Evolutionary conservation across 78 protist genomes (phyloP).

Genomic region (Acrasis kona): DNA sequence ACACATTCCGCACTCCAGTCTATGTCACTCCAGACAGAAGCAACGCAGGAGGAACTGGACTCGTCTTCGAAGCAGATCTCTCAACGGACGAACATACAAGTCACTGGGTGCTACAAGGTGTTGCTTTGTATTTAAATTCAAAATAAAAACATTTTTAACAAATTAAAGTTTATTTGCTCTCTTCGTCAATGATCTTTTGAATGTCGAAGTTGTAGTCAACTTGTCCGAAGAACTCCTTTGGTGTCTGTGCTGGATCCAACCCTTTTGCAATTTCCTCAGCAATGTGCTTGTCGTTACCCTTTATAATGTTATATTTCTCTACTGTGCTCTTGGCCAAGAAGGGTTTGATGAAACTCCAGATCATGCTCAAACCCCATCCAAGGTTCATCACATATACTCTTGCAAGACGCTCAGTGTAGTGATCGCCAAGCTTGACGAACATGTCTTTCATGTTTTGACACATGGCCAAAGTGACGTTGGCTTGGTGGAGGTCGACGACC

Average conservation of each 20-base stretch:
- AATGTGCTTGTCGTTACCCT: neutral
- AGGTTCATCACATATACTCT: neutral
- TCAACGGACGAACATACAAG: no score
- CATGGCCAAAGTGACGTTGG: neutral
- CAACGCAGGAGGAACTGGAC: slow-evolving; percentile 83
- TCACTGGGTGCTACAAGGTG: no score
- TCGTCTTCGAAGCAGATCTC: slow-evolving; percentile 80
- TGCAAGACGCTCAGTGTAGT: neutral
- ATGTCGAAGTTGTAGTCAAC: neutral
- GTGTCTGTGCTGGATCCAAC: neutral
- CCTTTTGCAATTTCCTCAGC: neutral
- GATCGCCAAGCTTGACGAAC: neutral
- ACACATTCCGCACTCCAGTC: slow-evolving; percentile 74
- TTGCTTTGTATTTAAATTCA: neutral
- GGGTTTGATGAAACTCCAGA: neutral
- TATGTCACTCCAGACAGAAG: slow-evolving; percentile 73
- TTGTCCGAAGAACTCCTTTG: neutral
- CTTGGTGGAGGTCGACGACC: neutral
- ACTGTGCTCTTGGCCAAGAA: neutral
- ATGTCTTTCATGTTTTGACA: neutral
- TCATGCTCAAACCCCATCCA: neutral
- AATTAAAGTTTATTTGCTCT: neutral
- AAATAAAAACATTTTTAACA: neutral
- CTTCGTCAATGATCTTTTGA: neutral
- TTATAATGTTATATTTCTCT: neutral